These are phyloP conservation scores for Trapa incisa DNA, from an alignment of 345 rosid species.

Conservation along the genomic window DNA sequence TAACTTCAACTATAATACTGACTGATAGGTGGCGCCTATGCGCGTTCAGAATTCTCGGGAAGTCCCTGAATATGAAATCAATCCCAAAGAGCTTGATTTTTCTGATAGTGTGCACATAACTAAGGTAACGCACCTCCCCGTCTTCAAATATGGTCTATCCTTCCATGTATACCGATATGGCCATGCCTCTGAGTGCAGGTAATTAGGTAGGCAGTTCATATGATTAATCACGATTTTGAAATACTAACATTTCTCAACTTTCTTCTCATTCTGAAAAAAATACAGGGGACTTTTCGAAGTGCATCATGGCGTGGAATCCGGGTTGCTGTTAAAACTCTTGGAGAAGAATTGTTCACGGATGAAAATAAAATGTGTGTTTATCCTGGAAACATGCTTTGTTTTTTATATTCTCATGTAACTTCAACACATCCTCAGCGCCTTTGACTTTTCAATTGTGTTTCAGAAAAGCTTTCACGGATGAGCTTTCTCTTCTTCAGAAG, in stretches of 20 bases:
- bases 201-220: background rate
- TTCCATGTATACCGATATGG: too few relatives aligned
- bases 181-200: background rate
- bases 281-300: constrained; percentile 65
- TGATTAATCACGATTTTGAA: background rate
- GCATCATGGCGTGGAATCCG: constrained; percentile 79
- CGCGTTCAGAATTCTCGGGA: constrained; percentile 53
- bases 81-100: constrained; percentile 65
- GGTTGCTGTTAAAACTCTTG: constrained; percentile 73
- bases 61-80: constrained; percentile 77
- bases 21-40: constrained; percentile 60
- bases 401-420: background rate
- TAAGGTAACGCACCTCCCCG: constrained; percentile 32
- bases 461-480: constrained; percentile 77
- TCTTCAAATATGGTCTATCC: background rate
- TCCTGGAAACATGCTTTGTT: background rate
- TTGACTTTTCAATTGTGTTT: constrained; percentile 11
- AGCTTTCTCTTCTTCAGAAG: constrained; percentile 74
- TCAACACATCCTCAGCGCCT: background rate
- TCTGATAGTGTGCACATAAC: constrained; percentile 56
- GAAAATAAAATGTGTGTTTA: constrained; percentile 69
- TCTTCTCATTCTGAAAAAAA: background rate
- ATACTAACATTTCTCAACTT: too few relatives aligned
- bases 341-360: constrained; percentile 57
- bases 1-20: background rate